phyloP scores from a whole-genome alignment of 2,329 filamentous ascomycete species.

The Alternaria conjuncta region DNA sequence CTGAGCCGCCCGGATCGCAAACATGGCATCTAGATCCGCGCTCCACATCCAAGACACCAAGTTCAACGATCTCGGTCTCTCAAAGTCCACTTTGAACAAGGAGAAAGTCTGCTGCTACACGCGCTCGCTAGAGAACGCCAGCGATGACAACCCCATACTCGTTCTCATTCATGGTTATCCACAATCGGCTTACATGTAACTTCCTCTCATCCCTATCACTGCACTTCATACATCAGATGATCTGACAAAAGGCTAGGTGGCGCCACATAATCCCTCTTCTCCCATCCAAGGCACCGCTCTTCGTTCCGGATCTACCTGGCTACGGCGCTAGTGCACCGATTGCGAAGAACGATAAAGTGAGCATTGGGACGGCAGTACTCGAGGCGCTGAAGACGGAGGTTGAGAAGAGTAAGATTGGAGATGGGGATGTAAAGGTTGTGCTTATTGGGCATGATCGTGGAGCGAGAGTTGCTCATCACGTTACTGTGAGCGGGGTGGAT shows the following conservation, averaged over 20 bases:
- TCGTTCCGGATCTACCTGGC: conserved; percentile 41
- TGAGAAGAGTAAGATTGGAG: conserved; percentile 10
- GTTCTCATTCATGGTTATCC: conserved; percentile 45
- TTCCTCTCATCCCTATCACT: not conserved
- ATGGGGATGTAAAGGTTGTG: conserved; percentile 26
- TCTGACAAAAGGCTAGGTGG: conserved; percentile 27
- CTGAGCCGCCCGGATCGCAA: not conserved
- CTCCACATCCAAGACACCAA: conserved; percentile 38
- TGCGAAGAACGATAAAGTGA: conserved; percentile 36
- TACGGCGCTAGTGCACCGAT: conserved; percentile 40
- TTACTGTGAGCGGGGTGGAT: conserved; percentile 56
- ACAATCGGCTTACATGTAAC: conserved; percentile 38
- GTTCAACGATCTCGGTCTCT: conserved; percentile 33
- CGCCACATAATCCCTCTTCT: conserved; percentile 42
- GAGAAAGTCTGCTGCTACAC: conserved; percentile 37
- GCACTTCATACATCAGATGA: fast-evolving
- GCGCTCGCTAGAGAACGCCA: conserved; percentile 28
- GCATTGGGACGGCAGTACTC: conserved; percentile 33
- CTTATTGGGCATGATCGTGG: conserved; percentile 65
- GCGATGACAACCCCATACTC: conserved; percentile 37
- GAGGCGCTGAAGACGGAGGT: conserved; percentile 33
- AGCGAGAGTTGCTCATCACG: conserved; percentile 61
- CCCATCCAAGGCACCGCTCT: conserved; percentile 33
- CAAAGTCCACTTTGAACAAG: conserved; percentile 34
- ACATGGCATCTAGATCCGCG: conserved; percentile 28